These are phyloP conservation scores for Trichoderma cornu-damae DNA, from an alignment of 2,329 filamentous ascomycete genomes.

Conservation along the genomic window DNA sequence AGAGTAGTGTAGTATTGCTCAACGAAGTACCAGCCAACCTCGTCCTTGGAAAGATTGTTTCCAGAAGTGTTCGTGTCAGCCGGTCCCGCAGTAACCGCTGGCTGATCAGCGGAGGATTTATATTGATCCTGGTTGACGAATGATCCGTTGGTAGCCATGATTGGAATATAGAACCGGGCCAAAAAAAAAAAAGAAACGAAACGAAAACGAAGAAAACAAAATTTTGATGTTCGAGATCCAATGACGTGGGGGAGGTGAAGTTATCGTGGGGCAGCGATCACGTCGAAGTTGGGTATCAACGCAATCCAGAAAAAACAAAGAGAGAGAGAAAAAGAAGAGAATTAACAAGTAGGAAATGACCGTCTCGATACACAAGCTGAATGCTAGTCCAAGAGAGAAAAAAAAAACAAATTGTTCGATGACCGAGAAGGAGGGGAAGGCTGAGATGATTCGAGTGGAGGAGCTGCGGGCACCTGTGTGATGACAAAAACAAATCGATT, in stretches of 20 bases:
- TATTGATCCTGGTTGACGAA: slow-evolving; percentile 43
- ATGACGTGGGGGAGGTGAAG: slow-evolving; percentile 9
- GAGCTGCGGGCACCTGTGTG: slow-evolving; percentile 19
- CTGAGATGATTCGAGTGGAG: slow-evolving; percentile 16
- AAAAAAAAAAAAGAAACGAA: not conserved
- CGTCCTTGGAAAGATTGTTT: slow-evolving; percentile 67
- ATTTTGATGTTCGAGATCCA: slow-evolving; percentile 8
- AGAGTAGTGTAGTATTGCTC: slow-evolving; percentile 99
- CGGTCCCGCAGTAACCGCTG: slow-evolving; percentile 33
- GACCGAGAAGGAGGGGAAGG: slow-evolving; percentile 12
- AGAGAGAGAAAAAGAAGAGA: not conserved
- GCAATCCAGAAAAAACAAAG: slow-evolving; percentile 7
- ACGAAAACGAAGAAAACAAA: too few relatives aligned
- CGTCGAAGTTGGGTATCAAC: slow-evolving; percentile 21
- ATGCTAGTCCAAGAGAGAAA: slow-evolving; percentile 19
- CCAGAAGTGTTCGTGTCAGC: slow-evolving; percentile 31
- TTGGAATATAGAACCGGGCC: slow-evolving; percentile 21
- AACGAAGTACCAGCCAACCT: slow-evolving; percentile 99
- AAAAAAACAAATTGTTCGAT: slow-evolving; percentile 20
- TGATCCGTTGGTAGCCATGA: slow-evolving; percentile 56
- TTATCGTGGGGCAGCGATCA: slow-evolving; percentile 17
- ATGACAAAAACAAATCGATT: slow-evolving; percentile 20
- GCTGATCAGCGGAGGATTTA: slow-evolving; percentile 37
- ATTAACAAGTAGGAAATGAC: slow-evolving; percentile 10
- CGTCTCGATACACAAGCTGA: slow-evolving; percentile 7